Evolutionary conservation across 2,329 filamentous ascomycete species (phyloP), one percentile per base, ranked within the genome.

Genomic region (Chrysoporthe deuterocubensis): DNA sequence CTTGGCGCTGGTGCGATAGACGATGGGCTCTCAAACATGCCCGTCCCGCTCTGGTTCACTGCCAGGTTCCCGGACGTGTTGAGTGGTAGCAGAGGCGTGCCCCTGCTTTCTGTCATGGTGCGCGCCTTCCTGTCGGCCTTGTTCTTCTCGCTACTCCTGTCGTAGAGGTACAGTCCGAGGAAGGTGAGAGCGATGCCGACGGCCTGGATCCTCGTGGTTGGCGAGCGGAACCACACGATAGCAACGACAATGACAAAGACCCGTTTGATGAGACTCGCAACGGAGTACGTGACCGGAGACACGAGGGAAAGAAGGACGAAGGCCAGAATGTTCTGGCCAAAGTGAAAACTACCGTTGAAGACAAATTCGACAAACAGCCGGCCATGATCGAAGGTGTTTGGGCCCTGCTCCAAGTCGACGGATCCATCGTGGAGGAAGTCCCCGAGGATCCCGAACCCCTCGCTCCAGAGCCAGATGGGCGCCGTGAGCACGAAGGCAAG

Each of bases 291-390:
- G 48, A 99, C 96, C 0, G 96, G 96, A 0, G 94, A 97, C 14
- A 98, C 92, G 83, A 97, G 92, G 65, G 94, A 97, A 7, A 99
- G 84, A 6, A 99, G 85, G 32, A 97, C 84, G 76, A 99, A 99
- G 0, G 96, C 96, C 65, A 99, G 86, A 64, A 99, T 96, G 76
- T 97, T 97, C 76, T 99, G 96, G 18, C 89, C 92, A 78, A 98
- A 99, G 79, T 99, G 96, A 76, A 97, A 97, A 4, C 93, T 90
- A 66, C 96, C 96, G 78, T 99, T 99, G 85, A 99, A 98, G 63
- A 98, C 78, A 77, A 97, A 98, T 76, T 99, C 96, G n/a, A 96
- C 75, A 0, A 85, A 82, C 57, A 91, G 78, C 2, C 92, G 88
- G 37, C 91, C 93, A 69, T 94, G 90, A 71, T 92, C 91, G 73